These are phyloP conservation scores for Trametes meyenii DNA, from an alignment of 768 basidiomycete species.

Conservation along the genomic window DNA sequence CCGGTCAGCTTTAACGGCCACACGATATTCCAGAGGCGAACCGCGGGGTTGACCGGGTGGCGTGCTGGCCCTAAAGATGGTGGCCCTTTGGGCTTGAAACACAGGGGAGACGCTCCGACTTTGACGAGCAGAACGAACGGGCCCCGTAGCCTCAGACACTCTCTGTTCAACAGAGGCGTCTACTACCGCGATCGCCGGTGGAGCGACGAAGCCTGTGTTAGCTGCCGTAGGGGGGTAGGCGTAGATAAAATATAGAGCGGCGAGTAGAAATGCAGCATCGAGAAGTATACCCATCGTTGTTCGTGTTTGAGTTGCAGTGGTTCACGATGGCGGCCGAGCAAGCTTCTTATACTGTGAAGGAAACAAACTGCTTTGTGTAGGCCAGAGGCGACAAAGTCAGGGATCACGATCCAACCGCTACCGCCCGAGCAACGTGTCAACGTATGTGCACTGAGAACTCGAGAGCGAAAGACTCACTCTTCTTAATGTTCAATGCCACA, in stretches of 20 bases:
- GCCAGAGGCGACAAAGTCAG: neutral
- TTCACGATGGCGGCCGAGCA: neutral
- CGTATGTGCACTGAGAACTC: too few species aligned
- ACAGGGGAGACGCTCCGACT: too few species aligned
- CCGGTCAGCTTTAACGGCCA: neutral
- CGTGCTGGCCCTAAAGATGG: neutral
- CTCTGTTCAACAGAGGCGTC: too few species aligned
- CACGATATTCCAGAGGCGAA: neutral
- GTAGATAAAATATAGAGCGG: neutral
- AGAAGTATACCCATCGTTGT: neutral
- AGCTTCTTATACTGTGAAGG: too few species aligned
- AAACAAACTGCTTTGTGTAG: neutral
- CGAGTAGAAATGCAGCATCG: neutral
- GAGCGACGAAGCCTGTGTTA: neutral
- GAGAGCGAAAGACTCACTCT: too few species aligned
- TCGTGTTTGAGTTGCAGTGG: neutral
- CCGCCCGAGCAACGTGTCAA: too few species aligned
- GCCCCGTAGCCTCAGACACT: too few species aligned
- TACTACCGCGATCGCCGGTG: too few species aligned
- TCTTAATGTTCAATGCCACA: too few species aligned
- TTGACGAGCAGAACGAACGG: too few species aligned
- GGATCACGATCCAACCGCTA: too few species aligned
- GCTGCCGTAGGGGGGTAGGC: neutral
- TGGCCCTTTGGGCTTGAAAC: neutral
- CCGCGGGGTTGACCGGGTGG: neutral